Conservation (phyloP, 192 early-diverging fungal species). For the Coemansia sp. region DNA sequence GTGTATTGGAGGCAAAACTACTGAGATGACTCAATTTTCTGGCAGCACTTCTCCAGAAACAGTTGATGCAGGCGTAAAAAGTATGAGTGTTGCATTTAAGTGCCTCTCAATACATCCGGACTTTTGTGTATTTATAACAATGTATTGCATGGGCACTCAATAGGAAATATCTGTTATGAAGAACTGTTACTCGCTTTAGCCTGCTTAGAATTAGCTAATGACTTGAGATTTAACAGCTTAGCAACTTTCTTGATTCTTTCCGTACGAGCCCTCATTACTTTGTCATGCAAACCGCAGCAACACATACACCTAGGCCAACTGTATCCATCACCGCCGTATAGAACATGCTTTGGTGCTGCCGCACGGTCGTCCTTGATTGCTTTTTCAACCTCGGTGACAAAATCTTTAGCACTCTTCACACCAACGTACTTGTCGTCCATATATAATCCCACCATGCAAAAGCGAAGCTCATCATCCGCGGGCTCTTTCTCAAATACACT, state of each 20-base stretch:
- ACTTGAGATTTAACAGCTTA: background rate
- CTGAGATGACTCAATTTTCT: too few species aligned
- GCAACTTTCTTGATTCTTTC: background rate
- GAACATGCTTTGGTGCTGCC: background rate
- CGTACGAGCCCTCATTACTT: background rate
- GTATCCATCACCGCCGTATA: background rate
- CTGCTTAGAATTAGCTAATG: background rate
- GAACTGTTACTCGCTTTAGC: too few species aligned
- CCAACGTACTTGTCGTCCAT: background rate
- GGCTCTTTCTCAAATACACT: background rate
- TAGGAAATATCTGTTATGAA: too few species aligned
- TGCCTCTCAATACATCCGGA: too few species aligned
- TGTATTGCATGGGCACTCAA: too few species aligned
- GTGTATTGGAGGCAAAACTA: too few species aligned
- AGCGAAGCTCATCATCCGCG: background rate
- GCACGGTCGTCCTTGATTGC: background rate
- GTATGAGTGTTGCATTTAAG: too few species aligned
- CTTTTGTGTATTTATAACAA: too few species aligned
- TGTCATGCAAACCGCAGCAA: background rate
- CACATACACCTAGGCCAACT: background rate
- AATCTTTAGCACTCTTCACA: background rate
- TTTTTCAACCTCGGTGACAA: background rate
- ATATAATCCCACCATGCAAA: background rate
- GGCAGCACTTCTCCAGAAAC: too few species aligned
- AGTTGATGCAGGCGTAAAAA: too few species aligned